Evolutionary conservation across 352 stramenopile genomes (phyloP), one percentile per base, ranked within the genome.

Genomic region (Phytopythium kandeliae): DNA sequence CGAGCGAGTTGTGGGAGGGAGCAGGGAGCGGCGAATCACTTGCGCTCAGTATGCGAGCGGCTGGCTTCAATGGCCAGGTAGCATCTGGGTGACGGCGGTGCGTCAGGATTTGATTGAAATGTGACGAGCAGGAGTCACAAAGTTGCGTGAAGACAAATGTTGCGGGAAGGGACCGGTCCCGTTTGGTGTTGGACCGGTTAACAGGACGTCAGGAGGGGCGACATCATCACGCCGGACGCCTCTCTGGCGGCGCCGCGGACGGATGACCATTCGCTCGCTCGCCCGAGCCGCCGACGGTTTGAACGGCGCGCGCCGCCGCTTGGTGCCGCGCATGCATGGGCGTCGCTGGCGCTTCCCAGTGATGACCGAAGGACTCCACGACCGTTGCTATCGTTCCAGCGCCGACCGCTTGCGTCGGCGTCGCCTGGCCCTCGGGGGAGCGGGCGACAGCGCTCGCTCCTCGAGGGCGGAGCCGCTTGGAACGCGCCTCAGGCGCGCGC

Each of bases 401-500:
- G 43, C 43, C 43, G 43, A n/a, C 43, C 43, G 25, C 34, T 10
- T 26, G 26, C 9, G 43, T 37, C 43, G 43, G 43, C 43, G 43
- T 49, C 43, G 5, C 40, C 4, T 38, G 10, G 25, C 17, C 26
- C 12, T n/a, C 41, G 15, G 3, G 11, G 65, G 37, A 47, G 26
- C 7, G 24, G n/a, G n/a, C n/a, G 58, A 48, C 31, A 55, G 67
- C 43, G 49, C 53, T 30, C 25, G 34, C 59, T 51, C 65, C 74
- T 61, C 74, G 47, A 48, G 46, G 54, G 48, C 24, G 41, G 50
- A 19, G 26, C 57, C 22, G 68, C 51, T 65, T 78, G 69, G 78
- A 89, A 75, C 64, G 69, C 58, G 60, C 76, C 78, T 87, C 65
- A 89, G 78, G 75, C 62, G 46, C 65, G 67, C 65, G 69, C 69